Conservation (phyloP, 1,139 yeast species). For the Suhomyces guaymorum region DNA sequence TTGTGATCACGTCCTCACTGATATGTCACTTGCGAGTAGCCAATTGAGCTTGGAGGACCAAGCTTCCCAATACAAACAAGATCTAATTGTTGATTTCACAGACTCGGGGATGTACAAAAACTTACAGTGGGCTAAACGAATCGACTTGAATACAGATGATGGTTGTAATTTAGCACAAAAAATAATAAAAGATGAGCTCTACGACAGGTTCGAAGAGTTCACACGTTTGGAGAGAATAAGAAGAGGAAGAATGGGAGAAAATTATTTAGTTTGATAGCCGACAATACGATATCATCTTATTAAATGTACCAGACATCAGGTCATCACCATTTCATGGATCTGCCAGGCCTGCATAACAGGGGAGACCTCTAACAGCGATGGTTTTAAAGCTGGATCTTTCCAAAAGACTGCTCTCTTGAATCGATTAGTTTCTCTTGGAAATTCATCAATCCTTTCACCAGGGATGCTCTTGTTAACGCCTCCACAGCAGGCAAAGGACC, state of each 20-base stretch:
- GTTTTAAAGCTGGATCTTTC: constrained; percentile 46
- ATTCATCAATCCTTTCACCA: constrained; percentile 19
- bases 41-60: background rate
- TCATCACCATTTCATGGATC: constrained; percentile 51
- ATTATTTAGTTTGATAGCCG: constrained; percentile 28
- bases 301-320: constrained; percentile 32
- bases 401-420: constrained; percentile 17
- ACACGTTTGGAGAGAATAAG: constrained; percentile 37
- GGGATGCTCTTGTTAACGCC: constrained; percentile 30
- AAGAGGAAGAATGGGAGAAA: constrained; percentile 50
- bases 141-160: constrained; percentile 31
- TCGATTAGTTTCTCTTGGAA: constrained; percentile 27
- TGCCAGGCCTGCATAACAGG: constrained; percentile 20
- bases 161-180: constrained; percentile 36
- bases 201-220: constrained; percentile 32
- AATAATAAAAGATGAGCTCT: constrained; percentile 35
- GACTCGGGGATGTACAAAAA: constrained; percentile 62
- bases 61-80: constrained; percentile 16
- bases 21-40: constrained; percentile 2
- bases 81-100: constrained; percentile 45
- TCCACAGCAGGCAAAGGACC: constrained; percentile 6
- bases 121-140: constrained; percentile 53
- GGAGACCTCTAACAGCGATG: constrained; percentile 38
- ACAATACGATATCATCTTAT: too few species aligned
- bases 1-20: constrained; percentile 7